Evolutionary conservation across 176 grass and related monocot genomes (phyloP).

Genomic region (Phyllostachys edulis): DNA sequence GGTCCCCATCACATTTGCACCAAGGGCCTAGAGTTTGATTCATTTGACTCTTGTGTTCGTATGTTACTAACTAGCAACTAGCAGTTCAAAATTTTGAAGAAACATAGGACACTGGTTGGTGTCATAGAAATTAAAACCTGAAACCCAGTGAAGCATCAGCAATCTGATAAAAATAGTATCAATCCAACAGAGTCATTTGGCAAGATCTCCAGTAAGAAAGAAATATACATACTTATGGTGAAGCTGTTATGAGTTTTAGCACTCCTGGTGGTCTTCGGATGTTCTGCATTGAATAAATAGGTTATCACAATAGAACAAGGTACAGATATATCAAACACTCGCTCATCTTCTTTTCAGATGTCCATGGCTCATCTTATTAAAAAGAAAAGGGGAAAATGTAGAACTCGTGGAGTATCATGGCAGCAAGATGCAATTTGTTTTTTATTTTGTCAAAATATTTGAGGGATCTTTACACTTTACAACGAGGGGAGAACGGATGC

Average conservation of each 20-base stretch:
- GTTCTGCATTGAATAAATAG: neutral
- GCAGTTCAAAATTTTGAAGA: neutral
- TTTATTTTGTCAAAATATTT: neutral
- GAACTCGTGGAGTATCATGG: neutral
- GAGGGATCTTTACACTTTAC: neutral
- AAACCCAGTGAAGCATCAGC: neutral
- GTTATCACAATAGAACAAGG: neutral
- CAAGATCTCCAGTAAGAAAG: neutral
- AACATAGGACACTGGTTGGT: neutral
- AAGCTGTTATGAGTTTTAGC: neutral
- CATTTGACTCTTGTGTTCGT: neutral
- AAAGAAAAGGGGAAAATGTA: neutral
- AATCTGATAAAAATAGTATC: neutral
- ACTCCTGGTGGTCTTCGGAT: neutral
- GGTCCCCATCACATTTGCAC: neutral
- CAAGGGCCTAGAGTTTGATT: neutral
- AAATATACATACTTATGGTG: neutral
- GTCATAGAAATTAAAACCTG: neutral
- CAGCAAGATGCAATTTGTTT: neutral
- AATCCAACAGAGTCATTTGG: neutral
- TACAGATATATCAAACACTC: neutral
- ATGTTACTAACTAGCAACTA: neutral
- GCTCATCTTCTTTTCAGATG: neutral
- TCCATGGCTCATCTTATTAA: neutral
- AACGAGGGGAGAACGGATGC: neutral